Evolutionary conservation across 192 early-diverging fungal species (phyloP), one percentile per base, ranked within the genome.

Genomic region (Backusella australiensis): DNA sequence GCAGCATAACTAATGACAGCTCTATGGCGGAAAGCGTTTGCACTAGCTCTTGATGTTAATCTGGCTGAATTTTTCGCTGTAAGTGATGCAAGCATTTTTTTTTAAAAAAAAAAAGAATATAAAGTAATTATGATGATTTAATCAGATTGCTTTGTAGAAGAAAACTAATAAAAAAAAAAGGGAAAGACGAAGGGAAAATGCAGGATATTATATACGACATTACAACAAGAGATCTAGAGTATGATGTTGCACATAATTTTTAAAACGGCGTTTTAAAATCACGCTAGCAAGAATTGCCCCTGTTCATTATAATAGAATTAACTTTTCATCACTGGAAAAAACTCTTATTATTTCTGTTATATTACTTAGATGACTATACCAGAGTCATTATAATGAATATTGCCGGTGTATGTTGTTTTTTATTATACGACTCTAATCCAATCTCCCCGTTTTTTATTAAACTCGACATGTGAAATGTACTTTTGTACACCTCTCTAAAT

Each of bases 61-160:
- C 26, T 69, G 49, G 42, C 17, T 19, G 74, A 26, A 35, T 63
- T 66, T 26, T 38, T 68, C 38, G 41, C 66, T 75, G 42, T 69
- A n/a, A 42, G 17, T 32, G 74, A 69, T 44, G 67, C 68, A 76
- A 76, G 32, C 75, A 76, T 75, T 72, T 21, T 73, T 38, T 39
- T 39, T 39, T 39, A 3, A 11, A 21, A 63, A 0, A 0, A 59
- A 59, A 21, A 23, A 2, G n/a, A 41, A 36, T 69, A 69, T 23
- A 4, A 3, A 36, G 36, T 67, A 23, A n/a, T 41, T 38, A 12
- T 17, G 29, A 69, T 36, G 21, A 63, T 63, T 12, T 29, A 29
- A 26, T 71, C 23, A n/a, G 8, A 34, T 41, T 35, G 17, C 14
- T 34, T 32, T 8, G 34, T 68, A 9, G 67, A 56, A 35, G 19